Percentiles rank a stretch among this genome's conserved stretches.
Evolutionary conservation across 768 basidiomycete species (phyloP).

Genomic region (Rhizopogon salebrosus): DNA sequence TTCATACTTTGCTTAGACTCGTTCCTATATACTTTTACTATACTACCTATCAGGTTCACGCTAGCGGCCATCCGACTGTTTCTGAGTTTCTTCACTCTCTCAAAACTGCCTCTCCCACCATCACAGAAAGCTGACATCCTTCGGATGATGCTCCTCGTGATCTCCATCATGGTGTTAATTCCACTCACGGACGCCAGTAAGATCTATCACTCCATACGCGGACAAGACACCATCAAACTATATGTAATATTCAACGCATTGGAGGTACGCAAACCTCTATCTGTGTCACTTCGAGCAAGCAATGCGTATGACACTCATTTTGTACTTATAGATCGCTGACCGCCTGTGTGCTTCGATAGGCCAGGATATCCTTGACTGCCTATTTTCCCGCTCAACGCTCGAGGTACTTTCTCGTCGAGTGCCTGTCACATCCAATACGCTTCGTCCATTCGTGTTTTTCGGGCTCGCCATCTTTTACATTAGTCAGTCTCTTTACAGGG

Average conservation of each 20-base stretch:
- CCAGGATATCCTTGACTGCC: conserved; percentile 93
- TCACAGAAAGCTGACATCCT: conserved; percentile 92
- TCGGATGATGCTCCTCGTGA: conserved; percentile 68
- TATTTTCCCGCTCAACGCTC: conserved; percentile 91
- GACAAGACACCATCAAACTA: conserved; percentile 97
- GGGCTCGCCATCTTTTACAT: conserved; percentile 76
- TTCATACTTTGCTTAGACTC: conserved; percentile 93
- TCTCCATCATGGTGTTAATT: conserved; percentile 69
- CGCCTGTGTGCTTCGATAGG: conserved; percentile 93
- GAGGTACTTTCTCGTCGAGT: conserved; percentile 61
- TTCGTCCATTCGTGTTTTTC: conserved; percentile 84
- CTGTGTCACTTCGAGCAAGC: background rate
- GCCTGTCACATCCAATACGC: conserved; percentile 55
- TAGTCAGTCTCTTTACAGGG: conserved; percentile 42
- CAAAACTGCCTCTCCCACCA: conserved; percentile 61
- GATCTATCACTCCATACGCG: conserved; percentile 96
- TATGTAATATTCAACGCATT: conserved; percentile 99
- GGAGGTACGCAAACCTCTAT: conserved; percentile 58
- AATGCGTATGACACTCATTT: background rate
- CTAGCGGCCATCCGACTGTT: conserved; percentile 58
- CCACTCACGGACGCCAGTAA: conserved; percentile 92
- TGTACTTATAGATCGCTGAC: conserved; percentile 74
- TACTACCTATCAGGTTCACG: conserved; percentile 84
- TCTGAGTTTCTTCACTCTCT: conserved; percentile 42
- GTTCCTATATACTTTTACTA: conserved; percentile 96